Conservation (phyloP, 2,329 filamentous ascomycete genomes). For the Verticillium alfalfae region DNA sequence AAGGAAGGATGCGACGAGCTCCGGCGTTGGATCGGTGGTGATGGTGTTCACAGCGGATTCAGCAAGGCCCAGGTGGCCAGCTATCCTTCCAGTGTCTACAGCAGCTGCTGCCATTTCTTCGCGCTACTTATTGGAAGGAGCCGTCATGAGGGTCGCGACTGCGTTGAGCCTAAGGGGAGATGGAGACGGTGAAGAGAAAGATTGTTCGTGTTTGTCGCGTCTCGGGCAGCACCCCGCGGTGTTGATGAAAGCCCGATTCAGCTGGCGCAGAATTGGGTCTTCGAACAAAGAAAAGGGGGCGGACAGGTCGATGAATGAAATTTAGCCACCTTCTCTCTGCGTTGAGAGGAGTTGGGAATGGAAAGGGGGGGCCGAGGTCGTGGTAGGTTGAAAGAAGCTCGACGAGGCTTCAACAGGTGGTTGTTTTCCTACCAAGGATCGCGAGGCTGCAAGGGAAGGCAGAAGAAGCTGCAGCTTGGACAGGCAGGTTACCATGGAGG, state of each 20-base stretch:
- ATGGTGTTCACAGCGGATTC: constrained; percentile 56
- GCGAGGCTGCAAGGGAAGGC: neutral
- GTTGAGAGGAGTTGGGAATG: neutral
- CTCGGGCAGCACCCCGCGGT: neutral
- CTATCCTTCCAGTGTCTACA: constrained; percentile 68
- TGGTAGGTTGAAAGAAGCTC: neutral
- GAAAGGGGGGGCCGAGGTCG: neutral
- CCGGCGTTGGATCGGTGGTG: constrained; percentile 65
- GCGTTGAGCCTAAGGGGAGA: neutral
- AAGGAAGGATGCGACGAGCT: constrained; percentile 72
- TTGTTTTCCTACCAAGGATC: neutral
- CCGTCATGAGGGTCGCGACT: neutral
- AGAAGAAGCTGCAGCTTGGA: neutral
- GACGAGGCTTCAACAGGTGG: neutral
- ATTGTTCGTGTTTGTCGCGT: neutral
- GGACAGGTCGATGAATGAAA: neutral
- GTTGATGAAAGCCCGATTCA: neutral
- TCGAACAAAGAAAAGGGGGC: neutral
- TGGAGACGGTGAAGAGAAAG: neutral
- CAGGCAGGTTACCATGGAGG: neutral
- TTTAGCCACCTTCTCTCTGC: neutral
- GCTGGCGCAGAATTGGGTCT: neutral
- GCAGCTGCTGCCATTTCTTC: constrained; percentile 34
- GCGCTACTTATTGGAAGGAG: neutral
- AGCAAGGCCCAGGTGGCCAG: constrained; percentile 64